A percentile compares a stretch with the other conserved stretches of the same genome.
Evolutionary conservation across 345 rosid species (phyloP).

Genomic region (Adansonia digitata): DNA sequence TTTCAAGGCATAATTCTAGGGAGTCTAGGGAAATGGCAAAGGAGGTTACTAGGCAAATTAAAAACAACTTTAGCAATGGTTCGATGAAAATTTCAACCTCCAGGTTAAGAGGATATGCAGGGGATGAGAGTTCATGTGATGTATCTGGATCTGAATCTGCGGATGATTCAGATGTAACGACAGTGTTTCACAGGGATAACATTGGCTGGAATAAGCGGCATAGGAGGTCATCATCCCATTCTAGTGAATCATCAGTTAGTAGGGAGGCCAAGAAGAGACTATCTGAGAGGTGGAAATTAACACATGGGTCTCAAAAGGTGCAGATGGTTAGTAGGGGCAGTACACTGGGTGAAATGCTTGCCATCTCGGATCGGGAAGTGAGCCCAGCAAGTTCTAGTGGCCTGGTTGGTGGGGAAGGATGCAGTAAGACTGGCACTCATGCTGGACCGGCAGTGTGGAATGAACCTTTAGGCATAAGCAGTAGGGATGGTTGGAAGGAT

Average conservation of each 20-base stretch:
- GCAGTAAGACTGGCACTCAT: slow-evolving; percentile 19
- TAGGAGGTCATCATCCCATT: slow-evolving; percentile 39
- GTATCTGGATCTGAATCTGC: slow-evolving; percentile 65
- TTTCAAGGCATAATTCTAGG: slow-evolving; percentile 47
- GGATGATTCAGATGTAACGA: slow-evolving; percentile 51
- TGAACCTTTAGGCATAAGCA: slow-evolving; percentile 91
- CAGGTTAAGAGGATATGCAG: slow-evolving; percentile 63
- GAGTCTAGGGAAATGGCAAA: slow-evolving; percentile 67
- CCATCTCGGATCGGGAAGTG: slow-evolving; percentile 53
- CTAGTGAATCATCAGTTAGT: slow-evolving; percentile 62
- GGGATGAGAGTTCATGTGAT: slow-evolving; percentile 75
- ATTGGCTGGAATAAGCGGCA: slow-evolving; percentile 34
- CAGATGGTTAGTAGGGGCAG: slow-evolving; percentile 51
- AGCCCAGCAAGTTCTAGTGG: slow-evolving; percentile 36
- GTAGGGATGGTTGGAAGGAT: slow-evolving; percentile 97
- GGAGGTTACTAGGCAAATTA: slow-evolving; percentile 62
- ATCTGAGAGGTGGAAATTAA: slow-evolving; percentile 92
- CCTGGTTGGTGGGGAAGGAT: slow-evolving; percentile 26
- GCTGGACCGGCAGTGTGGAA: slow-evolving; percentile 23
- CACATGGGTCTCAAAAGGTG: slow-evolving; percentile 56
- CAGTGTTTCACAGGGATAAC: slow-evolving; percentile 37
- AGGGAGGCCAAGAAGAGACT: slow-evolving; percentile 91
- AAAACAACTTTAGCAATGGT: slow-evolving; percentile 31
- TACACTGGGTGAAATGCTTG: slow-evolving; percentile 94
- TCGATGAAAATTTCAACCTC: slow-evolving; percentile 42